These are phyloP conservation scores for Helicostylum pulchrum DNA, from an alignment of 192 early-diverging fungal species.

Conservation along the genomic window DNA sequence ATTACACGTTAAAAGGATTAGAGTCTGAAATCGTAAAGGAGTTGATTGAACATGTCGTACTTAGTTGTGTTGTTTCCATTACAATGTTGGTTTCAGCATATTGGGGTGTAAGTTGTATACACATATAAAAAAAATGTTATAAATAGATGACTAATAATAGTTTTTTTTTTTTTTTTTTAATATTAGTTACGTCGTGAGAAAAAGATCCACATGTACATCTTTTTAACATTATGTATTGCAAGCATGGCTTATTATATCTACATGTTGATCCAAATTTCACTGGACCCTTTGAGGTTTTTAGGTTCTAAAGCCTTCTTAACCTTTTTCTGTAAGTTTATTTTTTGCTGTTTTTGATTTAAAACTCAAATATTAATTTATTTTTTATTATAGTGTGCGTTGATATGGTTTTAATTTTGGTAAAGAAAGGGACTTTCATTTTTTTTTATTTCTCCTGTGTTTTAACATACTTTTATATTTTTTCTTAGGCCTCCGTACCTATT, in stretches of 20 bases:
- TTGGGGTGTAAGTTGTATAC: slow-evolving; percentile 48
- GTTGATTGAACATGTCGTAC: slow-evolving; percentile 43
- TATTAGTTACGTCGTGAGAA: slow-evolving; percentile 53
- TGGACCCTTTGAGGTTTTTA: slow-evolving; percentile 30
- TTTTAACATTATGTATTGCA: slow-evolving; percentile 55
- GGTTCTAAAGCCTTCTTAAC: slow-evolving; percentile 52
- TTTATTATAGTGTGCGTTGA: slow-evolving; percentile 42
- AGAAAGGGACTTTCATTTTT: slow-evolving; percentile 14
- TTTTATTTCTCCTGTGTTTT: not conserved
- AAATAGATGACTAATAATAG: not conserved
- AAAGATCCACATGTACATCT: slow-evolving; percentile 54
- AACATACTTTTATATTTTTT: slow-evolving; percentile 10
- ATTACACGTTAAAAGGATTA: slow-evolving; percentile 8
- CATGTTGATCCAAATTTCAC: slow-evolving; percentile 60
- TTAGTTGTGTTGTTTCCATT: slow-evolving; percentile 46
- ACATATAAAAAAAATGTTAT: not conserved
- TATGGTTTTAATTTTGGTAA: slow-evolving; percentile 43
- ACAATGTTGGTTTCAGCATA: slow-evolving; percentile 48
- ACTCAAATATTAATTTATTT: slow-evolving; percentile 9
- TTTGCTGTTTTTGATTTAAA: slow-evolving; percentile 24
- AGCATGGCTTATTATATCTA: slow-evolving; percentile 68
- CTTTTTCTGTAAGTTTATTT: slow-evolving; percentile 53
- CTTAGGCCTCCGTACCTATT: slow-evolving; percentile 46
- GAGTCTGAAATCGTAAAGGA: slow-evolving; percentile 17
- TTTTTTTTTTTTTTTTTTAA: not conserved